Evolutionary conservation across 2,329 filamentous ascomycete species (phyloP), one percentile per base, ranked within the genome.

Genomic region (Trichoderma cornu-damae): DNA sequence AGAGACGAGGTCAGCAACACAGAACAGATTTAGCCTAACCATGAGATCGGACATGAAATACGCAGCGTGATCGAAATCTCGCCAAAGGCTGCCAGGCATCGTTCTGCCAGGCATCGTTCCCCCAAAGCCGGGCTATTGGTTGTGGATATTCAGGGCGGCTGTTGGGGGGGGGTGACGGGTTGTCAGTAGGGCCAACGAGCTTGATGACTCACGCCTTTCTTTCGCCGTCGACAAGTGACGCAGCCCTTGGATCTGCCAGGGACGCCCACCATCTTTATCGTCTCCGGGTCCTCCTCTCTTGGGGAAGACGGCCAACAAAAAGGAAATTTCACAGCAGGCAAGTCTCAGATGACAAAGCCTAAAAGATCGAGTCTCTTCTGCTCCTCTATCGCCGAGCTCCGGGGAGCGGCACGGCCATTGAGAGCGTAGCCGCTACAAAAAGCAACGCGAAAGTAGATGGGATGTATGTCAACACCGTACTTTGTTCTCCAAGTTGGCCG

Each of bases 161-260:
- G 5, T 14, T 43, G n/a, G 22, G 18, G 18, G 44, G 24, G n/a
- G 22, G 18, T 11, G 44, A 22, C 3, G 37, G 20, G 12, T 47
- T 12, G 20, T 14, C 7, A 37, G 18, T n/a, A 26, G 24, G 18
- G 34, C 11, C 22, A 38, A 38, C 18, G 37, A 28, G 18, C 9
- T 6, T 46, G 40, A 35, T 28, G 24, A 59, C 59, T 44, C 59
- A 60, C 59, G 42, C 56, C 56, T 28, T 58, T 60, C 49, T 59
- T 58, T 34, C 56, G 51, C 14, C 50, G 35, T 9, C 55, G 55
- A 24, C 59, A 60, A 42, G 55, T 60, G 38, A 48, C 30, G 43
- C 59, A 60, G 12, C 59, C 59, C 32, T 60, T 60, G 24, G 55
- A 58, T 47, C 59, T 54, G 5, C 59, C 59, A 18, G 59, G 59